Evolutionary conservation across 116 monocot species (phyloP).

Genomic region (Zostera marina): DNA sequence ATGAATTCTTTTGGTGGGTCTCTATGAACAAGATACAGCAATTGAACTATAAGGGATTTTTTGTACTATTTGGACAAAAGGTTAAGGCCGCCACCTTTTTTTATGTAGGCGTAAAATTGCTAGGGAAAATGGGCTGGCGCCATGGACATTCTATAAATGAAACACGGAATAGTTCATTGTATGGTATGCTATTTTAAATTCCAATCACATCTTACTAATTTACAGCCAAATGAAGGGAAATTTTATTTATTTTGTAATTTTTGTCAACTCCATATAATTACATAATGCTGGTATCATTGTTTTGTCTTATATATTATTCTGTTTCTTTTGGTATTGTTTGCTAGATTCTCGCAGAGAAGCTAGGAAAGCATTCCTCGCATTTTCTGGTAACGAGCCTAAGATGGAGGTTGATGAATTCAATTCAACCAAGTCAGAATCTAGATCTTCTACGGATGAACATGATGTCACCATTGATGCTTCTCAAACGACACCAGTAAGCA

Average conservation of each 20-base stretch:
- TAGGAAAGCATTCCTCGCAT: slow-evolving; percentile 89
- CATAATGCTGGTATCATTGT: background rate
- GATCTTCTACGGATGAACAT: slow-evolving; percentile 12
- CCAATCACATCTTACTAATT: background rate
- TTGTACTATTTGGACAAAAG: too few species aligned
- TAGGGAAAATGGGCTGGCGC: slow-evolving; percentile 97
- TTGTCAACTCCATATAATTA: background rate
- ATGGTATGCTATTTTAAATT: slow-evolving; percentile 36
- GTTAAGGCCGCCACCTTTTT: background rate
- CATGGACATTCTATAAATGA: slow-evolving; percentile 77
- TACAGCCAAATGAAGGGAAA: background rate
- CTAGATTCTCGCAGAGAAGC: slow-evolving; percentile 87
- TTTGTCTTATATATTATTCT: background rate
- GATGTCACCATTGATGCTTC: slow-evolving; percentile 19
- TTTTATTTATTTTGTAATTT: background rate
- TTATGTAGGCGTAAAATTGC: slow-evolving; percentile 50
- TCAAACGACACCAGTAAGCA: slow-evolving; percentile 59
- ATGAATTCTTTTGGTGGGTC: slow-evolving; percentile 70
- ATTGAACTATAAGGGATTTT: too few species aligned
- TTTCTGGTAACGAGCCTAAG: slow-evolving; percentile 35
- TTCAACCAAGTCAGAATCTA: slow-evolving; percentile 5
- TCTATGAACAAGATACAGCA: background rate
- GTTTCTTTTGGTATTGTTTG: background rate
- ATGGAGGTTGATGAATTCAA: slow-evolving; percentile 18
- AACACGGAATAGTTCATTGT: slow-evolving; percentile 37